Evolutionary conservation across 371 early-diverging fungal species (phyloP), one percentile per base, ranked within the genome.

Genomic region (Mycotypha africana): DNA sequence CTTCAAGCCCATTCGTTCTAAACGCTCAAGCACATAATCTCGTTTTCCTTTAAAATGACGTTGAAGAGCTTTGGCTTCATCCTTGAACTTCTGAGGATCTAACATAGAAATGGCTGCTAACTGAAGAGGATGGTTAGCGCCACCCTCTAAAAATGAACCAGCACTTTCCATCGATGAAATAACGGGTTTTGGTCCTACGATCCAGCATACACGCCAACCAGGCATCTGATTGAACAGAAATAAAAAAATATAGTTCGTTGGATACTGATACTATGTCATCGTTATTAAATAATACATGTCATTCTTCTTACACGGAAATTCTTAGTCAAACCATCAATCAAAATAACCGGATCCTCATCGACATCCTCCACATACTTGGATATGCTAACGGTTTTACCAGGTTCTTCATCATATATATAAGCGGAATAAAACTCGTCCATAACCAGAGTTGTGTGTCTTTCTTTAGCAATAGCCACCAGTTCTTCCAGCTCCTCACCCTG

Each of bases 161-260:
- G 65, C 58, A 4, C 64, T 57, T 50, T 62, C 53, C 72, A 76
- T 66, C 4, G 74, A 63, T 21, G 69, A 58, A 35, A 76, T 67
- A 3, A 74, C 66, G 6, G 61, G 38, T 40, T 71, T 62, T 6
- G 77, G 77, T 12, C 67, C 77, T 2, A 76, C 61, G 30, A 76
- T 67, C 77, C 77, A 76, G 37, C 74, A 74, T 2, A 71, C 58
- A 17, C 77, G 67, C 77, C 77, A 76, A 5, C 77, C 77, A 24
- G 77, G 77, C 39, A 76, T 58, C 63, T 63, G 51, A 33, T 20
- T 3, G 15, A 32, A 21, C 11, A 40, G 19, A 6, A 33, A 33
- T 14, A 11, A 33, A n/a, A 11, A 33, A 33, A 28, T 8, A 28
- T n/a, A n/a, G n/a, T n/a, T n/a, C n/a, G n/a, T n/a, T n/a, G n/a